Conservation (phyloP, 805 yeast genomes). For the Pichia scutulata region DNA sequence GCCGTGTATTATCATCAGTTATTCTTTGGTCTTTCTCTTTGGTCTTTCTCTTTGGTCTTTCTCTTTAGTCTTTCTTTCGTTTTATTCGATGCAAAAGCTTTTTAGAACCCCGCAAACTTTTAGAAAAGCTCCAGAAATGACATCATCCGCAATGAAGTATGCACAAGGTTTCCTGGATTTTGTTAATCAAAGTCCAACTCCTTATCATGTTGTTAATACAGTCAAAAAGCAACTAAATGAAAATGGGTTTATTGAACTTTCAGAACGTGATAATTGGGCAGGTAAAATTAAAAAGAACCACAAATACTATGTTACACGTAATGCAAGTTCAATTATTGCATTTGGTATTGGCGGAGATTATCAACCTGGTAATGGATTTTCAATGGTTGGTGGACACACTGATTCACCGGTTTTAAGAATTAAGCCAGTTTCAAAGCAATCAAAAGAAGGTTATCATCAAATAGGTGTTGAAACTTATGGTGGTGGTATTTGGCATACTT, state of each 20-base stretch:
- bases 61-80: not conserved
- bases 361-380: slow-evolving; percentile 70
- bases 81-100: not conserved
- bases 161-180: slow-evolving; percentile 65
- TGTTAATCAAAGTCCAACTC: slow-evolving; percentile 83
- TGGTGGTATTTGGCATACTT: slow-evolving; percentile 92
- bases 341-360: slow-evolving; percentile 72
- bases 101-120: not conserved
- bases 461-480: slow-evolving; percentile 94
- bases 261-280: slow-evolving; percentile 69
- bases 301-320: slow-evolving; percentile 82
- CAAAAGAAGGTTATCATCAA: slow-evolving; percentile 70
- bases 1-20: not conserved
- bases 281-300: slow-evolving; percentile 44
- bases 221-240: slow-evolving; percentile 45
- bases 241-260: slow-evolving; percentile 67
- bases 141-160: slow-evolving; percentile 23
- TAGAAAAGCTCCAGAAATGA: slow-evolving; percentile 1
- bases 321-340: slow-evolving; percentile 82
- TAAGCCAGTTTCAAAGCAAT: slow-evolving; percentile 74
- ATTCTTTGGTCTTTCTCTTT: not conserved
- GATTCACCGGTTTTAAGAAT: slow-evolving; percentile 87
- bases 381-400: slow-evolving; percentile 93
- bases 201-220: slow-evolving; percentile 81
- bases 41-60: not conserved